phyloP scores from a whole-genome alignment of 2,329 filamentous ascomycete genomes.

The Berkeleyomyces basicola region DNA sequence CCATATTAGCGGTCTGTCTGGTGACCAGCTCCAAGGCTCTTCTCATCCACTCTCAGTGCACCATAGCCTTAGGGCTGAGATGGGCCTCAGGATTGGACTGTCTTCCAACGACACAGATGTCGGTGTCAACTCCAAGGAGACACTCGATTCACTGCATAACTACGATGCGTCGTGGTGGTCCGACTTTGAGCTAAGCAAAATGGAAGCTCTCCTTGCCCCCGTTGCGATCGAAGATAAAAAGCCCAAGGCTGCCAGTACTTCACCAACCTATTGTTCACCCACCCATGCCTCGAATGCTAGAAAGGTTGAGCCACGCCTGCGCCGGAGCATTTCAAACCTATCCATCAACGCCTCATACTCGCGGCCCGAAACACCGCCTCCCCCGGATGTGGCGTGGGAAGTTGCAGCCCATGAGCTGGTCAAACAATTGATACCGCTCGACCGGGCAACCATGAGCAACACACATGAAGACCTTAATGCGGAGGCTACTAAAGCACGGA shows the following conservation, averaged over 20 bases:
- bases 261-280: constrained; percentile 67
- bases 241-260: constrained; percentile 32
- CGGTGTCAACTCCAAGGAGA: constrained; percentile 8
- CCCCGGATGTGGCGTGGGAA: constrained; percentile 73
- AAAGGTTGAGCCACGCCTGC: constrained; percentile 51
- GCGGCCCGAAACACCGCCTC: constrained; percentile 45
- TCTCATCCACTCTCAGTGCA: constrained; percentile 7
- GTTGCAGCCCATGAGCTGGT: constrained; percentile 69
- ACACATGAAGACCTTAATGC: constrained; percentile 62
- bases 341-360: constrained; percentile 23
- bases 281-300: constrained; percentile 79
- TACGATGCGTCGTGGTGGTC: constrained; percentile 64
- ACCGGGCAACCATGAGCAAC: constrained; percentile 60
- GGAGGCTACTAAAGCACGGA: constrained; percentile 44
- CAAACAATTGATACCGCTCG: constrained; percentile 61
- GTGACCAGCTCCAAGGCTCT: constrained; percentile 27
- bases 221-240: constrained; percentile 33
- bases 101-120: neutral
- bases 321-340: constrained; percentile 39
- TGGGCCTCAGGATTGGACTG: constrained; percentile 33
- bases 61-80: constrained; percentile 38
- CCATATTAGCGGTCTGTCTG: constrained; percentile 69
- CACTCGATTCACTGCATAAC: constrained; percentile 21
- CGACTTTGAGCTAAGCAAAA: constrained; percentile 43
- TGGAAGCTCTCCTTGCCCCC: constrained; percentile 45